Conservation (phyloP, 495 filamentous ascomycete genomes). For the Penicillium coffeae region DNA sequence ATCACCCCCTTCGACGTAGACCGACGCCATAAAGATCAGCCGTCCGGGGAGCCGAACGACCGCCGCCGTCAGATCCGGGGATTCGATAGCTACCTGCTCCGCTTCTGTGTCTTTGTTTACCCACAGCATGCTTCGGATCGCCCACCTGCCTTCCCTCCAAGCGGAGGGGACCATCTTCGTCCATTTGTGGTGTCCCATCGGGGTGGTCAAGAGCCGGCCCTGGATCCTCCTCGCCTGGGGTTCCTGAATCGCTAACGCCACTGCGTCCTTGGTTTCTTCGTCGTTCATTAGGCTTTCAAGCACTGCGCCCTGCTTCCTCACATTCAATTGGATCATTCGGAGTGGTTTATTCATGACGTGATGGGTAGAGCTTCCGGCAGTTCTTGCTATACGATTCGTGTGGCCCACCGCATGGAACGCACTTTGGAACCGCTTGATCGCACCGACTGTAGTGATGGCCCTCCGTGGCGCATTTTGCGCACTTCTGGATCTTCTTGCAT, state of each 20-base stretch:
- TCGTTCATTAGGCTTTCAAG: conserved; percentile 30
- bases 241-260: conserved; percentile 23
- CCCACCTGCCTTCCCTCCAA: conserved; percentile 20
- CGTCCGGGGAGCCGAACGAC: conserved; percentile 17
- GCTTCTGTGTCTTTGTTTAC: conserved; percentile 24
- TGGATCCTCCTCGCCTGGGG: conserved; percentile 24
- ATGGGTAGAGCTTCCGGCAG: conserved; percentile 22
- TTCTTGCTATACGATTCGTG: conserved; percentile 31
- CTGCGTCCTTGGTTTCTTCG: conserved; percentile 11
- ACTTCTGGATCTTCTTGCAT: conserved; percentile 24
- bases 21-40: conserved; percentile 21
- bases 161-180: conserved; percentile 25
- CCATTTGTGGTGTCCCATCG: conserved; percentile 27
- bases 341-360: conserved; percentile 26
- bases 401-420: conserved; percentile 20
- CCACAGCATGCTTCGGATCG: conserved; percentile 31
- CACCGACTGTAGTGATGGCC: conserved; percentile 24
- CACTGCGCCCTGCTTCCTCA: conserved; percentile 24
- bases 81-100: conserved; percentile 22
- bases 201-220: conserved; percentile 17
- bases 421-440: conserved; percentile 19
- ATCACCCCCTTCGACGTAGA: conserved; percentile 21
- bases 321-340: conserved; percentile 26
- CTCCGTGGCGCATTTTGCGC: conserved; percentile 23
- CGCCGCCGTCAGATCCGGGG: conserved; percentile 26